Base-by-base conservation (phyloP, 2,329 filamentous ascomycete species). In the Zopfia rhizophila region DNA sequence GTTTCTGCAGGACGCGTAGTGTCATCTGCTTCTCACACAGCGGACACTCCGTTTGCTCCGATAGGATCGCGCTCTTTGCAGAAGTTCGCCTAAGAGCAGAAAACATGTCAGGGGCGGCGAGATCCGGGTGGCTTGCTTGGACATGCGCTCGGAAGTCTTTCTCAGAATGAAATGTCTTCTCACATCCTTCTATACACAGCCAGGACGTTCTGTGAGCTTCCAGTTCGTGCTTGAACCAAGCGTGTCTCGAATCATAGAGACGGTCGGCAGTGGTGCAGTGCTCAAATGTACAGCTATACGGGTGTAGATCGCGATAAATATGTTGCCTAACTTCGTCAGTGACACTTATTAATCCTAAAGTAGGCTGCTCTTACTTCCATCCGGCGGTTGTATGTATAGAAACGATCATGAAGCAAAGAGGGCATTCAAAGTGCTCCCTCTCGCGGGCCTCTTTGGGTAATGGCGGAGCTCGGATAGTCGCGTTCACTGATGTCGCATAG, bases 381-480 rank as follows among this genome's bases (percentile, higher is more conserved):
- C 39, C 48, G 10, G 30, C 14, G 19, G 28, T 43, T 5, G 48
- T 58, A 13, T 55, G 48, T 6, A 61, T 52, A 0, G 53, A 52
- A 2, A 65, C 39, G 7, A 69, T 55, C 13, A 47, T 51, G 39
- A 52, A 66, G 39, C 67, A 70, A 13, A 68, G 46, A 17, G 68
- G 64, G 24, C 66, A 71, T 44, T 68, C 56, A 36, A 63, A 71
- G 11, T 56, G 55, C 2, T 63, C 44, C 6, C 57, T 48, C 12
- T 58, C 41, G 12, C 42, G 38, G 6, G 54, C 53, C 19, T 59
- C 46, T 21, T 55, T 53, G 3, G 64, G 65, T 11, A 66, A 45
- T 3, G 51, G 14, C 7, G 65, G 65, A 3, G 63, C 50, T 16
- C 48, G 49, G 12, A 68, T 48, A 2, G 54, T 55, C 1, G 53